Evolutionary conservation across 1,139 yeast species (phyloP).

Genomic region (Candida sojae): DNA sequence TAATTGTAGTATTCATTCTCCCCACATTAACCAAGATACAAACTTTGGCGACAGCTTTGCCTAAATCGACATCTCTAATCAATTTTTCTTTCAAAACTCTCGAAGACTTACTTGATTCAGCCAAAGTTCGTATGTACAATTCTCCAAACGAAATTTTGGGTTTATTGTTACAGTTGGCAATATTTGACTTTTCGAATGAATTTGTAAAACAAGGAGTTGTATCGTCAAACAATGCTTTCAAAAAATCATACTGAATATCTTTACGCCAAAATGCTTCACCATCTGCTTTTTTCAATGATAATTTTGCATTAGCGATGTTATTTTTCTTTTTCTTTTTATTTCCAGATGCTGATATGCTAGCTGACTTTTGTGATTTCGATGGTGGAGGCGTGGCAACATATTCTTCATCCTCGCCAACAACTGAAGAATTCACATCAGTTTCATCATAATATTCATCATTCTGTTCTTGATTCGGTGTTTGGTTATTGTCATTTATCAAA

Average conservation of each 20-base stretch:
- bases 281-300: conserved; percentile 72
- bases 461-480: conserved; percentile 12
- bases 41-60: conserved; percentile 76
- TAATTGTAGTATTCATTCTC: conserved; percentile 91
- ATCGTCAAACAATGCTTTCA: conserved; percentile 65
- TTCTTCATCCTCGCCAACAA: conserved; percentile 17
- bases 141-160: conserved; percentile 78
- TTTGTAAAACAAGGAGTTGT: conserved; percentile 69
- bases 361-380: conserved; percentile 1
- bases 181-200: conserved; percentile 38
- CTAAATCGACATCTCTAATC: conserved; percentile 60
- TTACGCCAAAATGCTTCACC: conserved; percentile 91
- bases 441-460: conserved; percentile 16
- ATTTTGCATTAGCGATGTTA: conserved; percentile 21
- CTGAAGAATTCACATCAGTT: conserved; percentile 17
- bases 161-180: conserved; percentile 38
- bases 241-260: conserved; percentile 85
- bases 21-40: conserved; percentile 90
- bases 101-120: conserved; percentile 82
- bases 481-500: conserved; percentile 6
- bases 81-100: conserved; percentile 79
- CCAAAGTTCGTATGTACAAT: conserved; percentile 76
- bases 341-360: not conserved
- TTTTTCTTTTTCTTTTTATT: conserved; percentile 12
- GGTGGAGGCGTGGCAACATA: conserved; percentile 14